Evolutionary conservation across 1,284 basidiomycete species (phyloP).

Genomic region (Microbotryum silenes-acaulis): DNA sequence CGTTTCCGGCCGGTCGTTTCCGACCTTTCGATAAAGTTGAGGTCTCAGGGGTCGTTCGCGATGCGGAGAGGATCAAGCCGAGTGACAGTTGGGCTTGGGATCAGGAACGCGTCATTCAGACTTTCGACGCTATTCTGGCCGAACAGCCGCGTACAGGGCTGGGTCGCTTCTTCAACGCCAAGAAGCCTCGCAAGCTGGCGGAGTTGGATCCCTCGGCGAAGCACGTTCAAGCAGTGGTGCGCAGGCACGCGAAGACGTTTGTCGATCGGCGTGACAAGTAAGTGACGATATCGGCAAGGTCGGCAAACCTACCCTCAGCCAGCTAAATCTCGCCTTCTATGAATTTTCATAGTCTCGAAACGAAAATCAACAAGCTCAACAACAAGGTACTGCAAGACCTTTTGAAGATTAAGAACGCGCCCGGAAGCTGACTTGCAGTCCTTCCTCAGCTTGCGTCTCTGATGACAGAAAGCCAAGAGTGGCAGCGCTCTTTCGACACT

Average conservation of each 20-base stretch:
- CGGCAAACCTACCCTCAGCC: no score
- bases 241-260: conserved; percentile 16
- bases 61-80: conserved; percentile 24
- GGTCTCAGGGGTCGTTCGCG: conserved; percentile 3
- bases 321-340: no score
- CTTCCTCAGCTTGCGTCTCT: conserved; percentile 3
- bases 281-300: no score
- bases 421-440: no score
- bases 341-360: conserved; percentile 4
- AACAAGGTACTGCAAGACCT: neutral
- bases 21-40: conserved; percentile 40
- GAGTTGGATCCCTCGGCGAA: conserved; percentile 19
- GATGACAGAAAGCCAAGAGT: conserved; percentile 15
- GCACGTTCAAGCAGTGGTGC: conserved; percentile 31
- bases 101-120: conserved; percentile 14
- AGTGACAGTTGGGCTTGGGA: conserved; percentile 25
- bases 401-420: no score
- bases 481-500: conserved; percentile 12
- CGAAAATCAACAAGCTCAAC: conserved; percentile 4
- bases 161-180: conserved; percentile 12
- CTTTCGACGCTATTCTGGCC: conserved; percentile 23
- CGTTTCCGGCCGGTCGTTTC: conserved; percentile 73
- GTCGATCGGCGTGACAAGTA: no score
- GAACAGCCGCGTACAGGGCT: conserved; percentile 8
- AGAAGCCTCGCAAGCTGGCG: conserved; percentile 20